Percentiles rank a stretch among this genome's conserved stretches.
Conservation (phyloP, 306 rosid genomes). For the Alnus glutinosa region DNA sequence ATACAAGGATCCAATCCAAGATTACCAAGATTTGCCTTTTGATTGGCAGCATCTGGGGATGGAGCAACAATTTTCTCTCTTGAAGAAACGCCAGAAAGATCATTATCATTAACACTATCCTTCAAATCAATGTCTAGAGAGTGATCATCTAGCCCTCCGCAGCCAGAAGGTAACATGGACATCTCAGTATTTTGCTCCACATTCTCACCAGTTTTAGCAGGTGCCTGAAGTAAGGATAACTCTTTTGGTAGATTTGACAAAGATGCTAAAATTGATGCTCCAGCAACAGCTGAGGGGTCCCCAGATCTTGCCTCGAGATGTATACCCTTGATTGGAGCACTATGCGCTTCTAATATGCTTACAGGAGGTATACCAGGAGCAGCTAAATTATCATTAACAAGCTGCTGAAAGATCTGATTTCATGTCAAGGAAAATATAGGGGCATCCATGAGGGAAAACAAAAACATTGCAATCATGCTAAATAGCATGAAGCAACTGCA, state of each 20-base stretch:
- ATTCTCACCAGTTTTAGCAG: constrained; percentile 56
- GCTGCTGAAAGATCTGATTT: constrained; percentile 83
- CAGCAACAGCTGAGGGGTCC: constrained; percentile 87
- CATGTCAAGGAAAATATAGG: constrained; percentile 44
- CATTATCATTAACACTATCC: constrained; percentile 43
- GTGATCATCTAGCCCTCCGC: constrained; percentile 46
- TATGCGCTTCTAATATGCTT: constrained; percentile 83
- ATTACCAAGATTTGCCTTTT: constrained; percentile 53
- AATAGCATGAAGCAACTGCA: not conserved
- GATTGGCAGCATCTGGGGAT: constrained; percentile 48
- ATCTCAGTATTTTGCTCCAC: constrained; percentile 53
- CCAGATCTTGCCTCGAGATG: constrained; percentile 80
- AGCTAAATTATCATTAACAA: constrained; percentile 47
- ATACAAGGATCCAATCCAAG: constrained; percentile 45
- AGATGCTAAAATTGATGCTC: constrained; percentile 89
- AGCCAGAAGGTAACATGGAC: constrained; percentile 50
- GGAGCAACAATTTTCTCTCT: constrained; percentile 51
- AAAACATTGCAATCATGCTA: not conserved
- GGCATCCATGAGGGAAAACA: constrained; percentile 7
- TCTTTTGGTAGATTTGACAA: constrained; percentile 67
- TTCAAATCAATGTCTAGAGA: constrained; percentile 55
- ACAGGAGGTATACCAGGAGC: constrained; percentile 57
- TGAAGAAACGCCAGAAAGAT: constrained; percentile 43
- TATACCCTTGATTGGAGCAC: constrained; percentile 65
- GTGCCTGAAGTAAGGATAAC: constrained; percentile 59